Percentiles rank a stretch among this genome's conserved stretches.
Evolutionary conservation across 1,284 basidiomycete genomes (phyloP).

Genomic region (Trichosporon ovoides): DNA sequence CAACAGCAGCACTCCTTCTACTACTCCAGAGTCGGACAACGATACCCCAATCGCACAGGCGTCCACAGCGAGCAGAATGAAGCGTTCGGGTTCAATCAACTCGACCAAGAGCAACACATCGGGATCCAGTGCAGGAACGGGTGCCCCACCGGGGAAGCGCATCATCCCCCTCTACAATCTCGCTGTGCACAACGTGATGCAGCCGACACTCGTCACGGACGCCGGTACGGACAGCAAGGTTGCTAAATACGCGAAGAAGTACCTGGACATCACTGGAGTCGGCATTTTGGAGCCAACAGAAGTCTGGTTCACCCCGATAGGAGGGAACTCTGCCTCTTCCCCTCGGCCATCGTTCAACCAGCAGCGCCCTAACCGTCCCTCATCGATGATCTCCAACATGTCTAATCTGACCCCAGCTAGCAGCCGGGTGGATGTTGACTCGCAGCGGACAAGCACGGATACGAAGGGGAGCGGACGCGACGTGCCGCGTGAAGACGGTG

Average conservation of each 20-base stretch:
- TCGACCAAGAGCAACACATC: slow-evolving; percentile 18
- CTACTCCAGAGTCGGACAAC: not conserved
- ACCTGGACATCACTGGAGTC: slow-evolving; percentile 73
- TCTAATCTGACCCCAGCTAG: slow-evolving; percentile 30
- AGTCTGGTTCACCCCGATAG: slow-evolving; percentile 54
- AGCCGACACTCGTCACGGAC: slow-evolving; percentile 68
- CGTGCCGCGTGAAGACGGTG: slow-evolving; percentile 21
- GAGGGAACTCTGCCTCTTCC: slow-evolving; percentile 3
- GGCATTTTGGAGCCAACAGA: slow-evolving; percentile 74
- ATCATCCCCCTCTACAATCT: slow-evolving; percentile 93
- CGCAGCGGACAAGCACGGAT: slow-evolving; percentile 25
- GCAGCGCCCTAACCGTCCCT: slow-evolving; percentile 19
- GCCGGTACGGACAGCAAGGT: slow-evolving; percentile 87
- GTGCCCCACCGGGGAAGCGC: slow-evolving; percentile 43
- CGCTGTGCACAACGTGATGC: slow-evolving; percentile 79
- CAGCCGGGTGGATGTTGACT: slow-evolving; percentile 21
- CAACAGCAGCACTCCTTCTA: not conserved
- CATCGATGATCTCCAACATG: slow-evolving; percentile 35
- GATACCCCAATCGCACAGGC: not conserved
- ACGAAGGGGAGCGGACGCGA: slow-evolving; percentile 24
- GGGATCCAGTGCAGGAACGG: slow-evolving; percentile 9
- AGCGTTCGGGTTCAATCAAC: slow-evolving; percentile 25
- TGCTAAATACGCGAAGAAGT: slow-evolving; percentile 78
- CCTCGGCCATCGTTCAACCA: slow-evolving; percentile 16
- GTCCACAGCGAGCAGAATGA: slow-evolving; percentile 8